Conservation (phyloP, 2,329 filamentous ascomycete species). For the Chrysosporium queenslandicum region DNA sequence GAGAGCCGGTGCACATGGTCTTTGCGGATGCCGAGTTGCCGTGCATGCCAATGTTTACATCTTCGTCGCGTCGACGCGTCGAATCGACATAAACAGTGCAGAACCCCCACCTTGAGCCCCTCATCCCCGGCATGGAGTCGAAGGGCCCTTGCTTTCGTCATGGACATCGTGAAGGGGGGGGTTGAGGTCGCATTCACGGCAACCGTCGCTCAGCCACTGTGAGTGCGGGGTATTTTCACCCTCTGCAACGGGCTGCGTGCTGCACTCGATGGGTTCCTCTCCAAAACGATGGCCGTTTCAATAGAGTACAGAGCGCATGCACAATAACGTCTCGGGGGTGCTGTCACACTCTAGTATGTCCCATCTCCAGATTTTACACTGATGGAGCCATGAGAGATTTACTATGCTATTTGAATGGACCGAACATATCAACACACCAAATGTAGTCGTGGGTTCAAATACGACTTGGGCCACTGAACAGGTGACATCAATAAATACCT, state of each 20-base stretch:
- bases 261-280: neutral
- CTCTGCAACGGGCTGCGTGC: no score
- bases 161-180: no score
- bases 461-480: neutral
- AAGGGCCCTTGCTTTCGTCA: neutral
- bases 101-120: neutral
- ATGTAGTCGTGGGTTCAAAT: no score
- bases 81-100: neutral
- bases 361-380: no score
- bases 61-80: neutral
- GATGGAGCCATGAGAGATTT: no score
- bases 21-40: neutral
- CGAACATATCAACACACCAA: no score
- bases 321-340: no score
- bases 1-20: neutral
- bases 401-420: no score
- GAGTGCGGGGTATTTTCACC: neutral
- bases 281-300: neutral
- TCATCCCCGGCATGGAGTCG: neutral
- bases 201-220: neutral
- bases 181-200: neutral
- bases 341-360: no score
- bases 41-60: neutral
- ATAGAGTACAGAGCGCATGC: no score
- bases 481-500: neutral